Percentiles rank a stretch among this genome's conserved stretches.
Conservation (phyloP, 441 rosid genomes). For the Raphanus hybrid region DNA sequence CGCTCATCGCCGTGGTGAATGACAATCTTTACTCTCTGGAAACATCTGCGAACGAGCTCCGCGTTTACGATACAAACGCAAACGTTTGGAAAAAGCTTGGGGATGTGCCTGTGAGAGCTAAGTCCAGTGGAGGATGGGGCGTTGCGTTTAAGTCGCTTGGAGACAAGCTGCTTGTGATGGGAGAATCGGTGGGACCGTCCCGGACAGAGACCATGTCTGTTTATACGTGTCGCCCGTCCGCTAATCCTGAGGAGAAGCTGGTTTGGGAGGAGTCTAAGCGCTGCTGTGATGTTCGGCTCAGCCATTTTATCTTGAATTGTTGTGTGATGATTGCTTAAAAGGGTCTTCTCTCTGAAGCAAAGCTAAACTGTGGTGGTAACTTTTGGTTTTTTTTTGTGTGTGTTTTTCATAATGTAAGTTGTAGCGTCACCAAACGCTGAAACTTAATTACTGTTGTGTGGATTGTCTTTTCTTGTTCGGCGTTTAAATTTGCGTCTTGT, state of each 20-base stretch:
- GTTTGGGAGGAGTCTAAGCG: slow-evolving; percentile 66
- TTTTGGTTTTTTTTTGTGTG: slow-evolving; percentile 26
- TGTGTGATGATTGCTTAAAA: slow-evolving; percentile 77
- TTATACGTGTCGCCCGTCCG: slow-evolving; percentile 67
- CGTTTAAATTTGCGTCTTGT: slow-evolving; percentile 13
- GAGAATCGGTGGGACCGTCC: slow-evolving; percentile 48
- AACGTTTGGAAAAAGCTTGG: slow-evolving; percentile 75
- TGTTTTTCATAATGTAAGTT: slow-evolving; percentile 26
- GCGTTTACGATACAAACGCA: slow-evolving; percentile 34
- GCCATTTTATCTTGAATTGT: slow-evolving; percentile 79
- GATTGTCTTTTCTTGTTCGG: background rate
- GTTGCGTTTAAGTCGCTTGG: slow-evolving; percentile 94
- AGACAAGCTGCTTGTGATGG: slow-evolving; percentile 78
- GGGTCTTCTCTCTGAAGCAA: slow-evolving; percentile 11
- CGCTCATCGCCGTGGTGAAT: slow-evolving; percentile 77
- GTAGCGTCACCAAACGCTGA: slow-evolving; percentile 28
- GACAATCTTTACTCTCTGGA: slow-evolving; percentile 75
- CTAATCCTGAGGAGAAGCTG: slow-evolving; percentile 44
- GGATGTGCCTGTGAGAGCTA: slow-evolving; percentile 77
- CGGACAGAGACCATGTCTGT: slow-evolving; percentile 65
- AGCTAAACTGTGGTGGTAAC: background rate
- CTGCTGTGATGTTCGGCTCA: slow-evolving; percentile 57
- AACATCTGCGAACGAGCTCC: slow-evolving; percentile 71
- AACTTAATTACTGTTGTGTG: slow-evolving; percentile 23
- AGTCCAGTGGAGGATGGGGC: slow-evolving; percentile 79